Evolutionary conservation across 2,329 filamentous ascomycete genomes (phyloP).

Genomic region (Colletotrichum sp.): DNA sequence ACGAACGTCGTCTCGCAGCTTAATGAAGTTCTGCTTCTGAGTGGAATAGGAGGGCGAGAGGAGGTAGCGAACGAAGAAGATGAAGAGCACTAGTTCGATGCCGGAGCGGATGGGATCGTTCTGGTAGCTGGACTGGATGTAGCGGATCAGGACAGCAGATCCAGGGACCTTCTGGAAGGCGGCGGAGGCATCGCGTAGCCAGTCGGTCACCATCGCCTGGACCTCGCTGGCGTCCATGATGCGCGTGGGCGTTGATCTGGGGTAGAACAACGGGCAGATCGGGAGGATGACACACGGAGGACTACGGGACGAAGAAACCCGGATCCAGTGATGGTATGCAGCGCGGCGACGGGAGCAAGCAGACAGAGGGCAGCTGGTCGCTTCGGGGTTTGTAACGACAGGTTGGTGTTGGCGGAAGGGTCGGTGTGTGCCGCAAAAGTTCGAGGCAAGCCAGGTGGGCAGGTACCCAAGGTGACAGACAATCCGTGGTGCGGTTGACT

Average conservation of each 20-base stretch:
- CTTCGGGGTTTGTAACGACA: background rate
- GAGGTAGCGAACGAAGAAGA: conserved; percentile 95
- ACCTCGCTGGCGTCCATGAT: conserved; percentile 69
- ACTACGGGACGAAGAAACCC: background rate
- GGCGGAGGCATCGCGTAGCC: conserved; percentile 58
- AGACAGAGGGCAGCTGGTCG: background rate
- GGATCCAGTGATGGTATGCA: background rate
- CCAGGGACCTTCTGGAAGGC: conserved; percentile 91
- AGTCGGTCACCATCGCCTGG: conserved; percentile 57
- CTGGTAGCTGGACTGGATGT: conserved; percentile 97
- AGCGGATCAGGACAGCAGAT: conserved; percentile 91
- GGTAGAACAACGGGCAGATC: background rate
- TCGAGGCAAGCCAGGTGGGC: background rate
- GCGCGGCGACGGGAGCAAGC: background rate
- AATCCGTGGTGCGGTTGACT: background rate
- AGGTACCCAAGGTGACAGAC: background rate
- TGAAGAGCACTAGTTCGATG: conserved; percentile 89
- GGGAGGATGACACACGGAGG: background rate
- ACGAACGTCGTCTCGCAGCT: conserved; percentile 77
- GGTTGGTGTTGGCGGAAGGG: background rate
- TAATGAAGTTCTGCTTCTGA: conserved; percentile 86
- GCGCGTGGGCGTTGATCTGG: background rate
- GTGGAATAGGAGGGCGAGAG: conserved; percentile 92
- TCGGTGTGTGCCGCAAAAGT: background rate
- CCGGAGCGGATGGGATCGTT: conserved; percentile 93